Conservation (phyloP, 2,329 filamentous ascomycete species). For the Stagonosporopsis chrysanthemi region DNA sequence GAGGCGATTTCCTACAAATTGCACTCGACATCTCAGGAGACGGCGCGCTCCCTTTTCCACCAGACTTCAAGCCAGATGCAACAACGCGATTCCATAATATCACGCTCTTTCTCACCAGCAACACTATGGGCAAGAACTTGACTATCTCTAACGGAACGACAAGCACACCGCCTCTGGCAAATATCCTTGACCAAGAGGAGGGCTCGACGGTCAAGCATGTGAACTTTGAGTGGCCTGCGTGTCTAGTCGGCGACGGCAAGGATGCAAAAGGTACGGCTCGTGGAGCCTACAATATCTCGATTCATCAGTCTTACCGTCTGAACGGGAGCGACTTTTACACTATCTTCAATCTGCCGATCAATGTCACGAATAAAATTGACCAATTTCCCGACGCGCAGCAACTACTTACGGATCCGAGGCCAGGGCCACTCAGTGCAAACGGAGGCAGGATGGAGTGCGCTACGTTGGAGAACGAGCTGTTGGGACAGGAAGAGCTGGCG, state of each 20-base stretch:
- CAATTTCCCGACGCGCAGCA: slow-evolving; percentile 45
- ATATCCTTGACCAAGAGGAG: slow-evolving; percentile 69
- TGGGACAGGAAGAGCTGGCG: slow-evolving; percentile 33
- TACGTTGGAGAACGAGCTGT: slow-evolving; percentile 39
- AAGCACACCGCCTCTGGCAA: slow-evolving; percentile 60
- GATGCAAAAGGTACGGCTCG: slow-evolving; percentile 57
- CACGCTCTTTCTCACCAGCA: slow-evolving; percentile 72
- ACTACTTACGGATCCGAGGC: slow-evolving; percentile 41
- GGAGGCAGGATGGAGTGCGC: slow-evolving; percentile 45
- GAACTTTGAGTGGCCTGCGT: slow-evolving; percentile 75
- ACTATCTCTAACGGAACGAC: slow-evolving; percentile 71
- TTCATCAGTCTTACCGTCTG: slow-evolving; percentile 73
- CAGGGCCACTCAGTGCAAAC: slow-evolving; percentile 44
- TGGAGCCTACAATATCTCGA: slow-evolving; percentile 74
- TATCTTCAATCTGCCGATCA: slow-evolving; percentile 74
- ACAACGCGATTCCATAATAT: slow-evolving; percentile 68
- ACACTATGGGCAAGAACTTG: slow-evolving; percentile 69
- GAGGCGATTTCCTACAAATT: slow-evolving; percentile 63
- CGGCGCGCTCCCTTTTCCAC: slow-evolving; percentile 67
- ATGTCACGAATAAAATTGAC: slow-evolving; percentile 69
- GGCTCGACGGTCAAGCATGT: slow-evolving; percentile 77
- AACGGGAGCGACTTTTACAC: slow-evolving; percentile 72
- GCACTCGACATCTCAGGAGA: slow-evolving; percentile 72
- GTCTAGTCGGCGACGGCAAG: slow-evolving; percentile 68
- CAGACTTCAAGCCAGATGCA: slow-evolving; percentile 59